Evolutionary conservation across 257 asterid species (phyloP), one percentile per base, ranked within the genome.

Genomic region (Misopates orontium): DNA sequence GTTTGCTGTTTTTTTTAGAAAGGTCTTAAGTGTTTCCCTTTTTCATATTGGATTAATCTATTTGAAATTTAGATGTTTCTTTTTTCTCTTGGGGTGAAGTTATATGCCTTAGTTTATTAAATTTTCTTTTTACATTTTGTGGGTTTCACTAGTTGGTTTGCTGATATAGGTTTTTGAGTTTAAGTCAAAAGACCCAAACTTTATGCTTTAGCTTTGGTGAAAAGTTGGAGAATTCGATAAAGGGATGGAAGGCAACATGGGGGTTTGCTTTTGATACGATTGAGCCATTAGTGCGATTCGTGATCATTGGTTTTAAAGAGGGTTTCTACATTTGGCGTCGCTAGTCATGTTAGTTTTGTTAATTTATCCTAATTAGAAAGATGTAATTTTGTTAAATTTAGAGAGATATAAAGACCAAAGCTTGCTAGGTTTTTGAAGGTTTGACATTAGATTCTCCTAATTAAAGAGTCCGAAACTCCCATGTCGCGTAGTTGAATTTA

Each of bases 201-300:
- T 70, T 69, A 24, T 21, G 71, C 51, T 41, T 60, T 55, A 31
- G 51, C 55, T 68, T 60, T 68, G 71, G 57, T 68, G 76, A 22
- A 41, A 75, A 68, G 61, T 70, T 60, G 75, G 60, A 39, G 41
- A 23, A 70, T 69, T 56, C 19, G 62, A 52, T 63, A 10, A 60
- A 65, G 73, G 68, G 32, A 19, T 66, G 65, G 22, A 23, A 41
- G 60, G 56, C 50, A 65, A 73, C 21, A 45, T 62, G 75, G 75
- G 83, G 75, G 83, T 44, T 58, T 40, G 4, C 48, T 36, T 74
- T 23, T 71, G 68, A 65, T 50, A 58, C 63, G 84, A 82, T 76
- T 72, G 78, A 49, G 73, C 40, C 67, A 41, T 67, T 67, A 39
- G 71, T 74, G 60, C 74, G 75, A 49, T 77, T 66, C 61, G 71